Conservation (phyloP, 1,284 basidiomycete species). For the Microbotryum lychnidis-dioicae region DNA sequence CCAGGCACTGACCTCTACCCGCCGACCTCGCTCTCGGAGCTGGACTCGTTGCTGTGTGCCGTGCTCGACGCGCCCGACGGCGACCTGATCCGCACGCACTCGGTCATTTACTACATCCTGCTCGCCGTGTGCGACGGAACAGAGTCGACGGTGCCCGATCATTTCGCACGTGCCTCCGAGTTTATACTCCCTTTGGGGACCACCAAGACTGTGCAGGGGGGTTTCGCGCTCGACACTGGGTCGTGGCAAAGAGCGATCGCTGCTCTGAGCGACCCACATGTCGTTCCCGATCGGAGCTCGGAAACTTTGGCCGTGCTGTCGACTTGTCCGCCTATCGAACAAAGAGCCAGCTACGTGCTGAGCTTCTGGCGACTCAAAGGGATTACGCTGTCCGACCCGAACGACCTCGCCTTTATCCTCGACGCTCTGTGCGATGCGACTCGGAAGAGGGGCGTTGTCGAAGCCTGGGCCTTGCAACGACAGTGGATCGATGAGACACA, state of each 20-base stretch:
- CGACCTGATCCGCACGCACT: constrained; percentile 6
- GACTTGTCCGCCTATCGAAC: not conserved
- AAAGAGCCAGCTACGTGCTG: constrained; percentile 19
- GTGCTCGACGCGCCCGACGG: not conserved
- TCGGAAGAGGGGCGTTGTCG: constrained; percentile 11
- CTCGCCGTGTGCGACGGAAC: constrained; percentile 3
- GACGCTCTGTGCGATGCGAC: constrained; percentile 18
- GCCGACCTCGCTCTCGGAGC: constrained; percentile 4
- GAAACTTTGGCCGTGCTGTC: constrained; percentile 20
- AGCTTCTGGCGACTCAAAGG: constrained; percentile 20
- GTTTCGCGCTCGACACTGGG: constrained; percentile 22
- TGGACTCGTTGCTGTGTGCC: constrained; percentile 8
- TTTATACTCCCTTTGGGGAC: constrained; percentile 18
- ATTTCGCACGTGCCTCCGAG: constrained; percentile 1
- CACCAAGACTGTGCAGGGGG: constrained; percentile 14
- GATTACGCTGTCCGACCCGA: constrained; percentile 6
- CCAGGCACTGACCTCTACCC: constrained; percentile 9
- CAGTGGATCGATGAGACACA: constrained; percentile 16
- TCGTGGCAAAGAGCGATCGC: constrained; percentile 9
- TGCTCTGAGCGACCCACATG: constrained; percentile 23
- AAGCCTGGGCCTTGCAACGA: constrained; percentile 27
- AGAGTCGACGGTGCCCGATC: not conserved
- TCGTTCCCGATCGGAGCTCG: constrained; percentile 19
- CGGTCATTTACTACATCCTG: constrained; percentile 27
- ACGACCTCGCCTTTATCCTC: constrained; percentile 15